Base-by-base conservation (phyloP, 805 yeast genomes). In the Wickerhamiella vanderwaltii region DNA sequence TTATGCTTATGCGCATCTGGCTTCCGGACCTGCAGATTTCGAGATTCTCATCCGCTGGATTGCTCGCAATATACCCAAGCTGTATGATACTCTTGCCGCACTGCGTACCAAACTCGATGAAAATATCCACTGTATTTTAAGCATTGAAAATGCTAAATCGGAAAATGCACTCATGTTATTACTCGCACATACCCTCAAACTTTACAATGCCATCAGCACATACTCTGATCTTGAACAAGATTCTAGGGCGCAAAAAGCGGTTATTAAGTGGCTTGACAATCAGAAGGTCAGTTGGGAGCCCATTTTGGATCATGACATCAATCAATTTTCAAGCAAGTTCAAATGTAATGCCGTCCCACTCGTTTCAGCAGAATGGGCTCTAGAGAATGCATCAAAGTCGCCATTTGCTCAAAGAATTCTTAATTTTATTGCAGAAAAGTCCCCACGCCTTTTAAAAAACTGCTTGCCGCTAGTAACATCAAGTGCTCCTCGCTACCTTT, bases 201-300 rank as follows among this genome's bases (percentile, higher is more conserved):
- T 6, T 12, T 29, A 37, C 26, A 29, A 18, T n/a, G 40, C 40
- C 4, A 22, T 29, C 28, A 20, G 26, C 9, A 20, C 15, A 11
- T 33, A 20, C 24, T 20, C 24, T 12, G 9, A 13, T 15, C 5
- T 13, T 3, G 36, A 33, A 17, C n/a, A 18, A 4, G 36, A 13
- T 6, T 17, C 24, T 19, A 7, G 9, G 7, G 17, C 24, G 15
- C 13, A 19, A n/a, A 33, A 20, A n/a, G 36, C 36, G 3, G 30
- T 35, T 4, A 13, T 15, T 6, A 30, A 38, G 26, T 38, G 41
- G 41, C 34, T 37, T 5, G 16, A 19, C 13, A 20, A 25, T 7
- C 26, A 18, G 12, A 20, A 17, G 5, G 28, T 19, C 7, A 16
- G 26, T 9, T 29, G 33, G 41, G 25, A 28, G 20, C 33, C 32